Base-by-base conservation (phyloP, 2,329 filamentous ascomycete species). In the Cytospora piceicola region DNA sequence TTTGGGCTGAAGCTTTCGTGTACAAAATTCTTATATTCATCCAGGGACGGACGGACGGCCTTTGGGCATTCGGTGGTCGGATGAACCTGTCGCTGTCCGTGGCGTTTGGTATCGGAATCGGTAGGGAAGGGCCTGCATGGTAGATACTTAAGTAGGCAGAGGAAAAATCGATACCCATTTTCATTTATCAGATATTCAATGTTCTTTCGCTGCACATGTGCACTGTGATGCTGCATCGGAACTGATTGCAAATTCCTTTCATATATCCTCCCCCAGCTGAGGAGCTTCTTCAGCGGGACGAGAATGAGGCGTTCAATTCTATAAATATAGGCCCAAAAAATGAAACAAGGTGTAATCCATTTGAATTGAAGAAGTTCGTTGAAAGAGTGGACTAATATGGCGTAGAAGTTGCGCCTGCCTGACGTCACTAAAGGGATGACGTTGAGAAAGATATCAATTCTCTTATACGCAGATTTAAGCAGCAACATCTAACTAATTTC, bases 381-480 rank as follows among this genome's bases (percentile, higher is more conserved):
- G 7, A 46, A 46, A 24, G 9, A 24, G 46, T 22, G n/a, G n/a
- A 49, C 46, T 11, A 24, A n/a, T 49, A 49, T 62, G 60, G 52
- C 60, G 60, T 51, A 51, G 20, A 12, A 56, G n/a, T n/a, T 56
- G 53, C 22, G 39, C 52, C 29, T 49, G 4, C 52, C 52, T 62
- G 60, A 62, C 60, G 60, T 62, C 60, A 62, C 60, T 32, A 49
- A 46, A 55, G 20, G 4, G 7, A 55, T 62, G 60, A 56, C 60
- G 52, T 62, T 36, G 51, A 29, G 51, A 29, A 36, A 56, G 29
- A 7, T 3, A 5, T 32, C 22, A 17, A 20, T 9, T 14, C 49
- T 42, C 9, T 24, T 20, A 11, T 53, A 30, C 14, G 1, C n/a
- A 52, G 4, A 5, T 24, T 14, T n/a, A 8, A 7, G 5, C 17